A percentile compares a stretch with the other conserved stretches of the same genome.
Conservation (phyloP, 495 filamentous ascomycete species). For the Hypoxylon cercidicola region DNA sequence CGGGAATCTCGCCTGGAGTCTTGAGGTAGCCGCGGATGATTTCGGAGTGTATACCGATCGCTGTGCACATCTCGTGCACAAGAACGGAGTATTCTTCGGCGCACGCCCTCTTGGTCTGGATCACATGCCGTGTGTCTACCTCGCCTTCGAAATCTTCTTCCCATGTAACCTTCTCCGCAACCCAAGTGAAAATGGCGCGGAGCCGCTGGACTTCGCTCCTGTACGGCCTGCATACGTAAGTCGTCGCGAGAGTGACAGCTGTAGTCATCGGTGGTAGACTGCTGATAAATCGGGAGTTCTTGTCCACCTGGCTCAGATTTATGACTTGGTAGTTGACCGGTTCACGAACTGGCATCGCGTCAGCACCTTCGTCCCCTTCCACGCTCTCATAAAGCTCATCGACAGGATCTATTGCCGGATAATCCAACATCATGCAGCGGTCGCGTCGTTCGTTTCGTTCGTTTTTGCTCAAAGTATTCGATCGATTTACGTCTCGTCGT, state of each 20-base stretch:
- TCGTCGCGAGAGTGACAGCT: slow-evolving; percentile 83
- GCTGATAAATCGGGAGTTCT: slow-evolving; percentile 90
- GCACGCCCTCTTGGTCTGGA: slow-evolving; percentile 85
- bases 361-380: slow-evolving; percentile 89
- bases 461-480: slow-evolving; percentile 89
- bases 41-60: slow-evolving; percentile 88
- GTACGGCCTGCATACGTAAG: slow-evolving; percentile 93
- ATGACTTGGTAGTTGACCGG: slow-evolving; percentile 81
- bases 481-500: slow-evolving; percentile 91
- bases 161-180: slow-evolving; percentile 95
- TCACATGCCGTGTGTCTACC: slow-evolving; percentile 81
- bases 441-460: slow-evolving; percentile 89
- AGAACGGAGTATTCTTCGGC: slow-evolving; percentile 91
- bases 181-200: slow-evolving; percentile 96
- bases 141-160: slow-evolving; percentile 86
- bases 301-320: slow-evolving; percentile 90
- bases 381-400: slow-evolving; percentile 85
- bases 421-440: slow-evolving; percentile 92
- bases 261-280: slow-evolving; percentile 92
- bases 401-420: slow-evolving; percentile 86
- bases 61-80: slow-evolving; percentile 91
- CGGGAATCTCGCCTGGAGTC: slow-evolving; percentile 82
- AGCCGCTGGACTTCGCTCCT: slow-evolving; percentile 93
- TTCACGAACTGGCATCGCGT: slow-evolving; percentile 83
- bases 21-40: slow-evolving; percentile 90